Evolutionary conservation across 257 asterid species (phyloP).

Genomic region (Craterostigma plantagineum): DNA sequence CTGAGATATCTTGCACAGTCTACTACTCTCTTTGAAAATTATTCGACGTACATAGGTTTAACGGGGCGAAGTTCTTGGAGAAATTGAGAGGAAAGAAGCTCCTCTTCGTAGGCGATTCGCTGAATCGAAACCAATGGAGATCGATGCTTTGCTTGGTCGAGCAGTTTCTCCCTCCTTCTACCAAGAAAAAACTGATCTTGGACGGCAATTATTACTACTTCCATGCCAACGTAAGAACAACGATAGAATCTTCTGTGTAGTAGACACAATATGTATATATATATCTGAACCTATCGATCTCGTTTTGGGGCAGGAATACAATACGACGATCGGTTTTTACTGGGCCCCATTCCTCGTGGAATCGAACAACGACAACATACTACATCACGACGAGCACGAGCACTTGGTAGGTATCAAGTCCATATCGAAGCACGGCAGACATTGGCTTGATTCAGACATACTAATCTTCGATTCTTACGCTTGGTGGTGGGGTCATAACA

Average conservation of each 20-base stretch:
- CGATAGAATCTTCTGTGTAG: not conserved
- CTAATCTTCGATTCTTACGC: slow-evolving; percentile 55
- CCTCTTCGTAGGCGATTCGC: slow-evolving; percentile 52
- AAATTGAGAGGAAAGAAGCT: slow-evolving; percentile 43
- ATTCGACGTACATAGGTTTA: slow-evolving; percentile 21
- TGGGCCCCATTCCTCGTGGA: slow-evolving; percentile 86
- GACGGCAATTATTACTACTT: slow-evolving; percentile 16
- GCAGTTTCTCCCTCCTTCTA: too few species aligned
- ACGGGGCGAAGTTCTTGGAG: slow-evolving; percentile 30
- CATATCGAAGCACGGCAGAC: slow-evolving; percentile 56
- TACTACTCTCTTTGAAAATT: not conserved
- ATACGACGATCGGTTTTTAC: slow-evolving; percentile 57
- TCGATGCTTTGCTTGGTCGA: slow-evolving; percentile 54
- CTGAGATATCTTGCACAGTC: not conserved
- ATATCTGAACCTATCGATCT: too few species aligned
- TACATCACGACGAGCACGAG: too few species aligned
- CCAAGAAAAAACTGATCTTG: slow-evolving; percentile 7
- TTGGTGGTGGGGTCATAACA: slow-evolving; percentile 52
- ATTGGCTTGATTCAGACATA: slow-evolving; percentile 68
- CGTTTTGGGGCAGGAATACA: slow-evolving; percentile 36
- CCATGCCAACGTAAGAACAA: slow-evolving; percentile 20
- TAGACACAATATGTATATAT: not conserved
- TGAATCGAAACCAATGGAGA: slow-evolving; percentile 49
- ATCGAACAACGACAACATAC: too few species aligned
- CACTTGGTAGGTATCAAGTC: slow-evolving; percentile 26